phyloP scores from a whole-genome alignment of 2,329 filamentous ascomycete species.

The Beauveria pseudobassiana region DNA sequence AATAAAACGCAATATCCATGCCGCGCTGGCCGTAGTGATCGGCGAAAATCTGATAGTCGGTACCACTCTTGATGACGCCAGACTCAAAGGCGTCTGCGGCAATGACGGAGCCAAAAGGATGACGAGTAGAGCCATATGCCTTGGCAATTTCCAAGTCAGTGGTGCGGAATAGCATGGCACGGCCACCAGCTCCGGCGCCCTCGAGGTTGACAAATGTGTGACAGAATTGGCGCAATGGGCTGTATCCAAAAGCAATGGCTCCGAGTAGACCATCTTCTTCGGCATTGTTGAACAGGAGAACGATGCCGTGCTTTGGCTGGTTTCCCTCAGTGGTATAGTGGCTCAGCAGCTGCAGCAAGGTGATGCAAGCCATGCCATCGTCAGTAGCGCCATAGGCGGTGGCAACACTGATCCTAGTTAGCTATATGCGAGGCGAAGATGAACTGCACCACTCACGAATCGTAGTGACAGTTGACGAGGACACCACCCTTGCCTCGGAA shows the following conservation, averaged over 20 bases:
- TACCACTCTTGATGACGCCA: conserved; percentile 74
- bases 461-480: conserved; percentile 91
- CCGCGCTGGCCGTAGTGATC: conserved; percentile 74
- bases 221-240: conserved; percentile 70
- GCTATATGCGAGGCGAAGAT: background rate
- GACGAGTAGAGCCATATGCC: conserved; percentile 61
- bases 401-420: conserved; percentile 55
- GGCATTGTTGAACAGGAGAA: conserved; percentile 87
- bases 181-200: conserved; percentile 84
- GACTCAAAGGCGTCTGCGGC: conserved; percentile 77
- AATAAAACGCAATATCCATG: conserved; percentile 86
- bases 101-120: conserved; percentile 80
- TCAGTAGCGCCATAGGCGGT: conserved; percentile 92
- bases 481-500: conserved; percentile 64
- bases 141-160: conserved; percentile 81
- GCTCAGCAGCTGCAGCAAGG: conserved; percentile 74
- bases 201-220: conserved; percentile 93
- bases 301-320: conserved; percentile 70
- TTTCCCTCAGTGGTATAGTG: conserved; percentile 71
- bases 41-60: conserved; percentile 81
- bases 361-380: conserved; percentile 85
- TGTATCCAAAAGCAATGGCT: conserved; percentile 74
- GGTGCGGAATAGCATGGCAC: conserved; percentile 78
- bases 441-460: conserved; percentile 42
- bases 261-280: conserved; percentile 92